These are phyloP conservation scores for Kuraishia borneana DNA, from an alignment of 805 yeast species.

Conservation along the genomic window DNA sequence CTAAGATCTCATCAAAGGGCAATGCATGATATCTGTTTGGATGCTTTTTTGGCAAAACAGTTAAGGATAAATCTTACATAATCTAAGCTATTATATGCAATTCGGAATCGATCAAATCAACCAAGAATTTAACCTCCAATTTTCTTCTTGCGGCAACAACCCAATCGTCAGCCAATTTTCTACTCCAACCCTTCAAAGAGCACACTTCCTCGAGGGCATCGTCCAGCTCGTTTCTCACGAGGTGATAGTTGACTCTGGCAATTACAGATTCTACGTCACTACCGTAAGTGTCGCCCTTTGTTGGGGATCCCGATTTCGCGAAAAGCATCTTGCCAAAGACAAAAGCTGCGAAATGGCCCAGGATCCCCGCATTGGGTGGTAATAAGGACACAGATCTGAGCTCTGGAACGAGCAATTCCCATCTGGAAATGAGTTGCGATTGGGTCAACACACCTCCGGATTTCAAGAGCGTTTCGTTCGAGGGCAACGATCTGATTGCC, in stretches of 20 bases:
- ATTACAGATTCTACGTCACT: conserved; percentile 82
- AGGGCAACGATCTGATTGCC: conserved; percentile 36
- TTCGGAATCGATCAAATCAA: conserved; percentile 59
- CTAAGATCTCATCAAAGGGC: conserved; percentile 1
- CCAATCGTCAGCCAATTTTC: conserved; percentile 88
- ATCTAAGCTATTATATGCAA: conserved; percentile 31
- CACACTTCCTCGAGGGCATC: conserved; percentile 90
- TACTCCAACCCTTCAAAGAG: conserved; percentile 84
- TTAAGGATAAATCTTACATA: not conserved
- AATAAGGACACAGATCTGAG: conserved; percentile 79
- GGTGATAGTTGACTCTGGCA: conserved; percentile 70
- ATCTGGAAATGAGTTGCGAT: conserved; percentile 68
- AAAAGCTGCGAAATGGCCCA: conserved; percentile 80
- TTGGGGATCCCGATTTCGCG: conserved; percentile 68
- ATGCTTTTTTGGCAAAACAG: too few species aligned
- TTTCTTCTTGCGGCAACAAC: conserved; percentile 80
- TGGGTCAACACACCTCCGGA: conserved; percentile 59
- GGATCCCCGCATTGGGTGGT: conserved; percentile 92
- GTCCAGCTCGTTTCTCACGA: conserved; percentile 67
- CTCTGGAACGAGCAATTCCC: conserved; percentile 75
- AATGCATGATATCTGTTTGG: not conserved
- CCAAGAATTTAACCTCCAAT: conserved; percentile 75
- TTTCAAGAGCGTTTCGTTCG: conserved; percentile 22
- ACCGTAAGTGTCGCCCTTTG: conserved; percentile 29
- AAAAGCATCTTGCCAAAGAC: conserved; percentile 67